Base-by-base conservation (phyloP, 306 rosid genomes). In the Pyrus communis region DNA sequence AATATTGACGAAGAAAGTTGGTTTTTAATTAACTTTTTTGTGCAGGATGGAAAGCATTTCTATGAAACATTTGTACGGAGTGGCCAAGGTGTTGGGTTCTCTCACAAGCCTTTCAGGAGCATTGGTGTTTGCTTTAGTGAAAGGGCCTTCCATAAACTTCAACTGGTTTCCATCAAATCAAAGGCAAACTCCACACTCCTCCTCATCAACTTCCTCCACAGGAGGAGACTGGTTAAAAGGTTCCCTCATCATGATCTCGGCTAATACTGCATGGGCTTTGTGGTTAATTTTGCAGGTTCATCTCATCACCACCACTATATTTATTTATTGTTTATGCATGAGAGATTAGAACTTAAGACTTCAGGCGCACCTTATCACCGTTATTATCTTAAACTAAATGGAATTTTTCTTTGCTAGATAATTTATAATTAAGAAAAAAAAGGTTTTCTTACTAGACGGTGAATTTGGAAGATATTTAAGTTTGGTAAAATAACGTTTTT, bases 281-380 rank as follows among this genome's bases (percentile, higher is more conserved):
- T 95, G 98, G 97, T 97, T 95, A 67, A 81, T 95, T 83, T 82
- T 92, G 68, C 98, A 95, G 97, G 98, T 93, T 64, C 3, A 4
- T 61, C 17, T 64, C 19, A 58, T 58, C 30, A 4, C 27, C 27
- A 58, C 15, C 30, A 11, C 28, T 22, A 3, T 9, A 12, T 58
- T 4, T 58, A 58, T 23, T 22, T 22, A 22, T n/a, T 58, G 7
- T 58, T 23, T 58, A 7, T 17, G 18, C 55, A 51, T 0, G 9
- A 51, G 21, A 51, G 55, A 51, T 49, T 49, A 7, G 18, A 51
- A 15, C 55, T 51, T 19, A 17, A 17, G 21, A 51, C 55, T 19
- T 17, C 55, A 51, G 18, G 9, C 7, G 55, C 55, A 51, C 5
- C 55, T 51, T 15, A 51, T 51, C 55, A 51, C 55, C 9, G 18